Evolutionary conservation across 495 filamentous ascomycete species (phyloP), one percentile per base, ranked within the genome.

Genomic region (Umbilicaria muhlenbergii): DNA sequence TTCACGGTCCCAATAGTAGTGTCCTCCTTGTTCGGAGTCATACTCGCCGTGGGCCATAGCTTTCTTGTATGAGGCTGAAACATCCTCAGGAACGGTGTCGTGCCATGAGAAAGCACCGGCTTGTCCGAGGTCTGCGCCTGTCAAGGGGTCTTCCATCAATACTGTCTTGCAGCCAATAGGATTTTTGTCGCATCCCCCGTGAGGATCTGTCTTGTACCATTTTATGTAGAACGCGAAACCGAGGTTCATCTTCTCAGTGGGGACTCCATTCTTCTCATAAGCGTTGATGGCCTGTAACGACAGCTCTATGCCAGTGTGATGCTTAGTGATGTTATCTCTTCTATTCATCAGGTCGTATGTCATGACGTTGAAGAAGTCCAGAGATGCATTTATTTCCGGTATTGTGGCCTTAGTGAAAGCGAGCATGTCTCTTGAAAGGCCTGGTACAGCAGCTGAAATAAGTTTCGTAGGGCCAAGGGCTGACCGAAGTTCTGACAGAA

Each of bases 281-380:
- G 71, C 65, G 39, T 77, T 60, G 14, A 85, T 50, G 12, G 71
- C 60, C 11, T 69, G 66, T 11, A 75, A 56, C 28, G 73, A 77
- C 12, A 62, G 61, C 41, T 60, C 48, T 24, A 84, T 59, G 34
- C 75, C 71, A 16, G 71, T 80, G 52, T 82, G 78, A 51, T 84
- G 80, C 44, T 68, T 71, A 4, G 80, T 85, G 10, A 73, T 58
- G 46, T 65, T 74, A 52, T 86, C 75, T 14, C 82, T 75, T 16
- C 82, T 73, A 61, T 84, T 86, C 72, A 81, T 80, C 41, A 87
- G 54, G 49, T 87, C 82, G 60, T 87, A 87, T 16, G 72, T 74
- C 82, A 87, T 87, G 41, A 86, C 69, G 53, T 85, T 87, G 53
- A 85, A 62, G 59, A 81, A 81, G 56, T 86, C 80, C 10, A 86